Evolutionary conservation across 192 early-diverging fungal species (phyloP).

Genomic region (Entomortierella beljakovae): DNA sequence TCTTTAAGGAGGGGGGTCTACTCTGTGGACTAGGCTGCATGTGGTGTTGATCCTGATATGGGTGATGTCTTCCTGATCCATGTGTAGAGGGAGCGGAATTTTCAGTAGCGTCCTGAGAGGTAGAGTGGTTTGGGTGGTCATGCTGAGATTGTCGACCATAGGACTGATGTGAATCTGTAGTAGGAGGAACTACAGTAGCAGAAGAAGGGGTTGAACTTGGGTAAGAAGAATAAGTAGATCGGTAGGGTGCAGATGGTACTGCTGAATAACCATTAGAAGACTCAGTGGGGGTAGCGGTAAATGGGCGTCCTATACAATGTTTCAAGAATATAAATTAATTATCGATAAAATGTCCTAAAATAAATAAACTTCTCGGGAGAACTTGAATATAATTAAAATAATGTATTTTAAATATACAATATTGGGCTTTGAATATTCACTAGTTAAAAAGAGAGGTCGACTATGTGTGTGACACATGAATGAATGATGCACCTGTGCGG

Average conservation of each 20-base stretch:
- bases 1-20: constrained; percentile 31
- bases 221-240: not conserved
- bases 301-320: constrained; percentile 6
- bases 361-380: not conserved
- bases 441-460: no score
- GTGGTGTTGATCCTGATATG: constrained; percentile 7
- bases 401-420: no score
- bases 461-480: not conserved
- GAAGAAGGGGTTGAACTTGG: not conserved
- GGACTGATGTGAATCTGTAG: constrained; percentile 3
- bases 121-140: not conserved
- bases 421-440: not conserved
- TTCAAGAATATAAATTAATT: not conserved
- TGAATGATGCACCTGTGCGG: not conserved
- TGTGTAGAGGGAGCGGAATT: not conserved
- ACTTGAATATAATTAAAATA: no score
- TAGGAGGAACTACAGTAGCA: not conserved
- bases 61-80: constrained; percentile 5
- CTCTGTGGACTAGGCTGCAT: constrained; percentile 19
- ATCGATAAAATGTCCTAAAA: not conserved
- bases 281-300: not conserved
- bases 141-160: constrained; percentile 12
- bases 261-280: not conserved
- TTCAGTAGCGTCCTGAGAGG: not conserved
- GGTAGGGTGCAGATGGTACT: not conserved